Evolutionary conservation across 108 stramenopile genomes (phyloP).

Genomic region (Nitzschia inconspicua): DNA sequence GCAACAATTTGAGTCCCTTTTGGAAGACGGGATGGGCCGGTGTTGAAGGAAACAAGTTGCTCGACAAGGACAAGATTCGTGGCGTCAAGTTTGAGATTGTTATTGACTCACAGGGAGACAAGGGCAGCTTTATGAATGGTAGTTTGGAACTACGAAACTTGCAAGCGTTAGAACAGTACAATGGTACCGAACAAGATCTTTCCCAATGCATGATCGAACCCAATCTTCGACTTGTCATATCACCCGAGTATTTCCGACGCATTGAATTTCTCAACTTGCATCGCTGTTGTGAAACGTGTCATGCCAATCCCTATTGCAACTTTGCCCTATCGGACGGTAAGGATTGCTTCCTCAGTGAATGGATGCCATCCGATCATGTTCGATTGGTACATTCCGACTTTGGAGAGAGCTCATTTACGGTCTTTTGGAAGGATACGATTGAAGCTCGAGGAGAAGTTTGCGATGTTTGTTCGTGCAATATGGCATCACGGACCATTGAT

Average conservation of each 20-base stretch:
- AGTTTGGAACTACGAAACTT: not conserved
- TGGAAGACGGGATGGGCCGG: constrained; percentile 28
- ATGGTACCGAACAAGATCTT: not conserved
- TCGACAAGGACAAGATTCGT: constrained; percentile 14
- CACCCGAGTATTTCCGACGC: too few relatives aligned
- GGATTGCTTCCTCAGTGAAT: constrained; percentile 13
- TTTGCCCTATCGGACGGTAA: constrained; percentile 2
- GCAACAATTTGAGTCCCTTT: constrained; percentile 10
- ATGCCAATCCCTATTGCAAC: constrained; percentile 3
- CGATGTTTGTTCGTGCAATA: constrained; percentile 7
- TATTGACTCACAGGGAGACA: constrained; percentile 1
- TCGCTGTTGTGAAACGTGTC: constrained; percentile 13
- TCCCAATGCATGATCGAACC: too few relatives aligned
- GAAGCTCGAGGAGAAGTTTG: constrained; percentile 13
- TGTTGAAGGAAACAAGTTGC: constrained; percentile 10
- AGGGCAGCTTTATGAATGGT: not conserved
- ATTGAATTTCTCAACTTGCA: too few relatives aligned
- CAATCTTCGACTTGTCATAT: too few relatives aligned
- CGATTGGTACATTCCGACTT: not conserved
- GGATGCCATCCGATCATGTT: not conserved
- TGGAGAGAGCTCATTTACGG: not conserved
- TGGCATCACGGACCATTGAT: constrained; percentile 8
- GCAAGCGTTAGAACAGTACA: not conserved
- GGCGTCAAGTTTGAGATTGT: constrained; percentile 20
- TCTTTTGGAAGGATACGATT: constrained; percentile 9